A percentile compares a stretch with the other conserved stretches of the same genome.
Evolutionary conservation across 2,329 filamentous ascomycete species (phyloP).

Genomic region (Fusarium phyllophilum): DNA sequence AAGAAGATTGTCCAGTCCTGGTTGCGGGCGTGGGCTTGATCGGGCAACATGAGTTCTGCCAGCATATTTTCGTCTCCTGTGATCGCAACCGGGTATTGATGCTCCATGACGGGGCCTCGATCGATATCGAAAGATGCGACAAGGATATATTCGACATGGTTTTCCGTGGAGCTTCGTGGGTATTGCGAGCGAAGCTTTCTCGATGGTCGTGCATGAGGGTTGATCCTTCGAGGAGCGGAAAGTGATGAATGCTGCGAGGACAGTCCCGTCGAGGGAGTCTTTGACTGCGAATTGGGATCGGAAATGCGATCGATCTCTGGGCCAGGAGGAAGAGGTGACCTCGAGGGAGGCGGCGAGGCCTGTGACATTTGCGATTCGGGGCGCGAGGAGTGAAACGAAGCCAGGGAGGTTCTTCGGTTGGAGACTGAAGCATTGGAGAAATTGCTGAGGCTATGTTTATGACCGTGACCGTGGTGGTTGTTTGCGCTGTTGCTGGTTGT

Average conservation of each 20-base stretch:
- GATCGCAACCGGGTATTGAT: slow-evolving; percentile 94
- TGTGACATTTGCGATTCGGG: slow-evolving; percentile 68
- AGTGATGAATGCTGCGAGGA: slow-evolving; percentile 72
- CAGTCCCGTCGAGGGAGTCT: slow-evolving; percentile 67
- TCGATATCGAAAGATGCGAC: slow-evolving; percentile 98
- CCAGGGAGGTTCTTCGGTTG: slow-evolving; percentile 65
- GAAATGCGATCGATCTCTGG: slow-evolving; percentile 65
- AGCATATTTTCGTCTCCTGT: slow-evolving; percentile 98
- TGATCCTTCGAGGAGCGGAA: slow-evolving; percentile 60
- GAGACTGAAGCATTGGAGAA: slow-evolving; percentile 48
- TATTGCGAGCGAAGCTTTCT: slow-evolving; percentile 78
- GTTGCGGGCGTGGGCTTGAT: slow-evolving; percentile 92
- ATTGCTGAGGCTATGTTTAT: slow-evolving; percentile 50
- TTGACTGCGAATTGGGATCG: slow-evolving; percentile 68
- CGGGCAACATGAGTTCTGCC: slow-evolving; percentile 96
- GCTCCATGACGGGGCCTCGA: slow-evolving; percentile 95
- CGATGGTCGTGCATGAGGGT: slow-evolving; percentile 61
- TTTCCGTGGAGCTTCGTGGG: slow-evolving; percentile 77
- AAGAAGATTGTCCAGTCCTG: slow-evolving; percentile 99
- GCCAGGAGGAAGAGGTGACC: slow-evolving; percentile 64
- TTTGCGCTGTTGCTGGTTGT: slow-evolving; percentile 35
- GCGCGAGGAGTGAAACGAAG: slow-evolving; percentile 70
- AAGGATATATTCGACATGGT: slow-evolving; percentile 98
- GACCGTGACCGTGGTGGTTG: slow-evolving; percentile 31
- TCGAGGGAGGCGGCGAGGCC: slow-evolving; percentile 62